Evolutionary conservation across 1,284 basidiomycete species (phyloP), one percentile per base, ranked within the genome.

Genomic region (Cryptococcus depauperatus): DNA sequence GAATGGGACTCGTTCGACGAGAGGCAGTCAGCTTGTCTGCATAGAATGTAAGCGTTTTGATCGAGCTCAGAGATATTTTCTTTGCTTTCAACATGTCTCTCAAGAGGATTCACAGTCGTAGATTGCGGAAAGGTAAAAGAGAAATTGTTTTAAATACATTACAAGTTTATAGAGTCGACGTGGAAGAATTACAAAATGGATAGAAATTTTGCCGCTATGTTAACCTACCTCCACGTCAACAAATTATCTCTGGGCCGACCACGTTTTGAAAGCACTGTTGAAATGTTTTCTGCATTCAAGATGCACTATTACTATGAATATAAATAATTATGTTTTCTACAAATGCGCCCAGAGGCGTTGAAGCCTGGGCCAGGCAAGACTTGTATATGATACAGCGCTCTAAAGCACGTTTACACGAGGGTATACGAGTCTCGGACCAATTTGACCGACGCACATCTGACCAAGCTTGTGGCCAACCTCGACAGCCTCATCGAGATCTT

Each of bases 391-490:
- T 18, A 37, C 9, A n/a, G 10, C 19, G 13, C 37, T 57, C 14
- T 64, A 66, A 35, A 64, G 22, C 34, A 68, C 64, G 39, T 54
- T 48, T 35, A 57, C 56, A 55, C 66, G 66, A 51, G 66, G 66
- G 54, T 50, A 68, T 29, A 50, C 47, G 38, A 68, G 58, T 51
- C 58, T 63, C 48, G 66, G 64, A 35, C 81, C 66, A 58, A 86
- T 85, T 76, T 85, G 80, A 59, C 84, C 80, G 44, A 96, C 83
- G 74, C 84, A 88, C 80, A 95, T 90, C 52, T 79, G 74, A 47
- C 86, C 93, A 59, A 97, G 69, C 72, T 83, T 84, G 74, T 98
- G 93, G 2, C 93, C 95, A 35, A 80, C 80, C 69, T 85, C 79
- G 52, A 98, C 78, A 46, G 79, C 79, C 68, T 89, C 82, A 34